These are phyloP conservation scores for Thelephora aurantiotincta DNA, from an alignment of 768 basidiomycete genomes.

Conservation along the genomic window DNA sequence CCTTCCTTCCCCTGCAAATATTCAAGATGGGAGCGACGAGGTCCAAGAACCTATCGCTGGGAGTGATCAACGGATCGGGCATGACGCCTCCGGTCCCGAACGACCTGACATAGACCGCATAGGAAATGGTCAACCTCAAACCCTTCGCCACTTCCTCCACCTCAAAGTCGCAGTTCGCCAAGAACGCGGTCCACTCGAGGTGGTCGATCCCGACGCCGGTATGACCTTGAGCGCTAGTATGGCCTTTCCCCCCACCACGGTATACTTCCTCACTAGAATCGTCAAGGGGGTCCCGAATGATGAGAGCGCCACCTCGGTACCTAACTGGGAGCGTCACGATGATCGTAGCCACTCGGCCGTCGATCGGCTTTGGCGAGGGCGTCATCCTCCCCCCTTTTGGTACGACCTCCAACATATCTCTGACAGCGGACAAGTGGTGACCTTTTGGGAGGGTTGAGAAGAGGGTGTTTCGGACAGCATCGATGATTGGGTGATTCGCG, in stretches of 20 bases:
- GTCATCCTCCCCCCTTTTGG: conserved; percentile 44
- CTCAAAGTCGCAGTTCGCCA: conserved; percentile 62
- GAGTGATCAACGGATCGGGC: conserved; percentile 52
- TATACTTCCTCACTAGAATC: conserved; percentile 50
- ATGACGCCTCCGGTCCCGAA: conserved; percentile 40
- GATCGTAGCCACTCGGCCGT: conserved; percentile 61
- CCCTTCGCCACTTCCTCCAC: conserved; percentile 60
- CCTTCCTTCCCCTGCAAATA: conserved; percentile 50
- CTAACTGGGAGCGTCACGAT: conserved; percentile 62
- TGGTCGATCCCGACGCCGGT: conserved; percentile 22
- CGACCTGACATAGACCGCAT: conserved; percentile 54
- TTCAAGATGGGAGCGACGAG: conserved; percentile 59
- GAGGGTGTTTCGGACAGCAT: conserved; percentile 55
- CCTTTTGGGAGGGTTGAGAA: conserved; percentile 58
- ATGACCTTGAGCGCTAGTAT: no score
- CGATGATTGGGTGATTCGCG: conserved; percentile 70
- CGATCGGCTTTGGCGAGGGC: conserved; percentile 41
- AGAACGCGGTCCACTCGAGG: conserved; percentile 69
- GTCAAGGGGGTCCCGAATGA: conserved; percentile 31
- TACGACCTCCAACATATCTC: conserved; percentile 60
- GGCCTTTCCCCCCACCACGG: conserved; percentile 41
- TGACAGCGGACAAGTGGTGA: conserved; percentile 51
- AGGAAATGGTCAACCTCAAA: conserved; percentile 54
- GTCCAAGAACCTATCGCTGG: conserved; percentile 65
- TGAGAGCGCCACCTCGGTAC: conserved; percentile 52